Base-by-base conservation (phyloP, 2,329 filamentous ascomycete genomes). In the Balansia obtecta region DNA sequence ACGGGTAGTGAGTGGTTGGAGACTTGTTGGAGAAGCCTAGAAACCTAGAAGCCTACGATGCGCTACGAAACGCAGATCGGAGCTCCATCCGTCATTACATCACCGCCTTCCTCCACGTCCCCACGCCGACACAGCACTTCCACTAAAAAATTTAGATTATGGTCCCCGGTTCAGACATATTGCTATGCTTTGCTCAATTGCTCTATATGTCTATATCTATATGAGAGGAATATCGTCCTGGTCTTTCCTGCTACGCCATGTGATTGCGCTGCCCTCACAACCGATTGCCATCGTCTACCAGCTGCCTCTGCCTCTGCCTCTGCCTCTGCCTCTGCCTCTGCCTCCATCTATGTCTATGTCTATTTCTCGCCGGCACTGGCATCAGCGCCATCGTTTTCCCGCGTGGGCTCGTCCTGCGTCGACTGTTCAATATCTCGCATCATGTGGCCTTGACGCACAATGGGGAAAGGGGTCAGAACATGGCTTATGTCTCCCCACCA, bases 401-500 rank as follows among this genome's bases (percentile, higher is more conserved):
- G 53, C 11, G 63, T 55, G 9, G 66, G 65, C 34, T 67, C 63
- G 47, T 68, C 66, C 46, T 60, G 60, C 53, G 62, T 59, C 32
- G 60, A 56, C 51, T 64, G 63, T 16, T 61, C 65, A 39, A 67
- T 59, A 55, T 80, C 76, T 1, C 75, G 74, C 50, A 79, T 63
- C 42, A 83, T 72, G 55, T 79, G 73, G 11, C 68, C 68, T 30
- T 76, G 74, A 50, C 71, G 70, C 15, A 84, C 78, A 12, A 79
- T 72, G 1, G 81, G 83, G 68, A 83, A 86, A 4, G 83, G 80
- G 37, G 79, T 83, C 49, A 86, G 71, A 16, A 85, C 81, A 61
- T 81, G 79, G 60, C 72, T 77, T 57, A 87, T 84, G 57, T 85
- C 78, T 45, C 83, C 83, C 83, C 83, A 86, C 83, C 83, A 87